phyloP scores from a whole-genome alignment of 257 asterid genomes.

The Asclepias syriaca region DNA sequence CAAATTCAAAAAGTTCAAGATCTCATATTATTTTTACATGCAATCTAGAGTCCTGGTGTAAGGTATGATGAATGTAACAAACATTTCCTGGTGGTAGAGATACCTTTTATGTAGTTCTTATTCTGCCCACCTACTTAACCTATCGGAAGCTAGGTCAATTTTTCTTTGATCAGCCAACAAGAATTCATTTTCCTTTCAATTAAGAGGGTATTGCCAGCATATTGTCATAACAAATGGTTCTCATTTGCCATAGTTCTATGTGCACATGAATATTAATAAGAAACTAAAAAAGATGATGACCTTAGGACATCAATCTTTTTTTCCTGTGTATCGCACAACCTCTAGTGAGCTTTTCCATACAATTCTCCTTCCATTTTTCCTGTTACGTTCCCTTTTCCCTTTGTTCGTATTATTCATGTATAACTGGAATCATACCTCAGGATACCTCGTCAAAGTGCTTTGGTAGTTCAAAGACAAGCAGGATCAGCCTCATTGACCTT shows the following conservation, averaged over 20 bases:
- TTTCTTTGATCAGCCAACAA: slow-evolving; percentile 6
- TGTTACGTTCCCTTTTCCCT: neutral
- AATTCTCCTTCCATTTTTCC: neutral
- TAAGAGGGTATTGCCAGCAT: neutral
- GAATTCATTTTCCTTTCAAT: neutral
- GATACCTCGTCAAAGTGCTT: slow-evolving; percentile 86
- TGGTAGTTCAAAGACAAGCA: slow-evolving; percentile 85
- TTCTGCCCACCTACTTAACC: neutral
- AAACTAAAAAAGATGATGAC: neutral
- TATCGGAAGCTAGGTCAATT: neutral
- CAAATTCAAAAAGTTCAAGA: slow-evolving; percentile 95
- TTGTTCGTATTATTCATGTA: neutral
- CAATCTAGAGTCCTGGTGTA: slow-evolving; percentile 93
- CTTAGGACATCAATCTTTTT: neutral
- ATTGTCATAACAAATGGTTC: neutral
- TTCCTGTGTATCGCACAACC: neutral
- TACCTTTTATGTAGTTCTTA: neutral
- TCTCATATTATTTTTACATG: slow-evolving; percentile 85
- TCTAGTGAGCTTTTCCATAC: neutral
- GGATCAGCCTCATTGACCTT: slow-evolving; percentile 83
- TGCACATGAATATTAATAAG: neutral
- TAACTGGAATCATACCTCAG: slow-evolving; percentile 32
- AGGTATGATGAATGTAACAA: slow-evolving; percentile 40
- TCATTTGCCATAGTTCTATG: neutral
- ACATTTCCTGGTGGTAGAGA: neutral